phyloP scores from a whole-genome alignment of 192 early-diverging fungal species.

The Mortierella claussenii region DNA sequence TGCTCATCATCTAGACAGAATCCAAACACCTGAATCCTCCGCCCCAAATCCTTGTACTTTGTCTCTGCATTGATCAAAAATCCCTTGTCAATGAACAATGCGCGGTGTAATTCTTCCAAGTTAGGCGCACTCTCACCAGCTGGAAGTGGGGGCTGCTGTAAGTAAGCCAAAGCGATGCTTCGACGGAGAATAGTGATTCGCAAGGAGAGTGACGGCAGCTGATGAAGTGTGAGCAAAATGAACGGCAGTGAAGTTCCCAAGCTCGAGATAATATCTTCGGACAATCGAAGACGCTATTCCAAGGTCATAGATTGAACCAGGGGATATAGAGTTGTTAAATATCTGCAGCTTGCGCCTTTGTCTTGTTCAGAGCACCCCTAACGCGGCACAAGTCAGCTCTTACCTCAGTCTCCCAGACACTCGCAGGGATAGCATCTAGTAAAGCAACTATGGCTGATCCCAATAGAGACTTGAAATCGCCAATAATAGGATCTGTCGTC shows the following conservation, averaged over 20 bases:
- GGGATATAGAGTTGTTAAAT: no score
- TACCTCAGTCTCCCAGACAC: conserved; percentile 29
- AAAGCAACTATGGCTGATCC: conserved; percentile 32
- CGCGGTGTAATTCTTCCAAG: conserved; percentile 24
- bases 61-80: conserved; percentile 14
- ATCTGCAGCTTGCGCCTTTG: no score
- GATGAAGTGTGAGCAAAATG: conserved; percentile 20
- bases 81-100: conserved; percentile 24
- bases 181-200: conserved; percentile 21
- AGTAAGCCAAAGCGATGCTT: conserved; percentile 24
- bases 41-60: conserved; percentile 25
- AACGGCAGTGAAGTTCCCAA: conserved; percentile 39
- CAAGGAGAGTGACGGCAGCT: conserved; percentile 25
- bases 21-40: conserved; percentile 22
- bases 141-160: conserved; percentile 15
- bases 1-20: conserved; percentile 48
- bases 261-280: conserved; percentile 11
- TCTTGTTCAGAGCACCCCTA: no score
- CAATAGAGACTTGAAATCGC: conserved; percentile 31
- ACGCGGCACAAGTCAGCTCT: no score
- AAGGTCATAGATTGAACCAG: neutral
- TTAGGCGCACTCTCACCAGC: conserved; percentile 5
- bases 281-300: conserved; percentile 20
- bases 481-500: conserved; percentile 49
- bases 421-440: conserved; percentile 19